Evolutionary conservation across 2,329 filamentous ascomycete species (phyloP).

Genomic region (Xylariaceae sp.): DNA sequence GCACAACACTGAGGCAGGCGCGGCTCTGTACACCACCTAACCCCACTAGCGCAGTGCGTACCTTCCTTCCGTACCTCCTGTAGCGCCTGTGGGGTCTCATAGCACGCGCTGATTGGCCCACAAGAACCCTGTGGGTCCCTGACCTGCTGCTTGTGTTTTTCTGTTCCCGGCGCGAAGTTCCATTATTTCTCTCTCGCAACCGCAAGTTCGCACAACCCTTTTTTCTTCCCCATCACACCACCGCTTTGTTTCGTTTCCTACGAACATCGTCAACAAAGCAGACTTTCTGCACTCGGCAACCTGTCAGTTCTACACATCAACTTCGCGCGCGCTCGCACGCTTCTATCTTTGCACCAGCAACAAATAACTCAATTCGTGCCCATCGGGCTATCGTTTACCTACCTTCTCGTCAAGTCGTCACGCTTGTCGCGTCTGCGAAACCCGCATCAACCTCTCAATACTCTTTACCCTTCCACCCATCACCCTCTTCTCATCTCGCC

Average conservation of each 20-base stretch:
- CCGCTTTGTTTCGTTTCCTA: not conserved
- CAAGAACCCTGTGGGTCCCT: not conserved
- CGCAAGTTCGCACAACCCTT: not conserved
- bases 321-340: not conserved
- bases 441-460: not conserved
- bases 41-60: no score
- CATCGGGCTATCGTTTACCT: not conserved
- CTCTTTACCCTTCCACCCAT: not conserved
- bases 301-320: not conserved
- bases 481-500: no score
- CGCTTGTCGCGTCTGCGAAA: not conserved
- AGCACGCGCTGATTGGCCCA: not conserved
- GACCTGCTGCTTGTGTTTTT: not conserved
- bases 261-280: not conserved
- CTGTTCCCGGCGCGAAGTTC: not conserved
- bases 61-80: not conserved
- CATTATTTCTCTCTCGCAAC: not conserved
- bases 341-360: not conserved
- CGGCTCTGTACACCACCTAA: no score
- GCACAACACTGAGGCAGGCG: no score
- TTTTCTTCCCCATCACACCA: not conserved
- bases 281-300: not conserved
- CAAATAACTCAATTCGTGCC: not conserved
- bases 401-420: not conserved
- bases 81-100: not conserved